Conservation (phyloP, 129 eudicot species). For the Cynara cardunculus region DNA sequence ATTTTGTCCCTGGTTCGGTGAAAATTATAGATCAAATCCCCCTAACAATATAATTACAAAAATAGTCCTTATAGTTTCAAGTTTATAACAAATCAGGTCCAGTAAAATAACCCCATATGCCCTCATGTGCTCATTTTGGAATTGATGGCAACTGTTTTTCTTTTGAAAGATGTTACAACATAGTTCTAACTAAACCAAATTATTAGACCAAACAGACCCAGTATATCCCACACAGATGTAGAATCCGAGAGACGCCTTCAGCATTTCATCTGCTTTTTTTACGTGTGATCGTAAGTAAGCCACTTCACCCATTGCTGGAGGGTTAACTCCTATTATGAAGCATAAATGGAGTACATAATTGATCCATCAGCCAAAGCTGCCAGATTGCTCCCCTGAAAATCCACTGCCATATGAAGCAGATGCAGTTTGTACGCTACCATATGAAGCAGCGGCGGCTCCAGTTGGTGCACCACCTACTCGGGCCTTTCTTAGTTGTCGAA, state of each 20-base stretch:
- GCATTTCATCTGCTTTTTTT: not conserved
- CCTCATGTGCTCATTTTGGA: too few relatives aligned
- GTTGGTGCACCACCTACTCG: constrained; percentile 42
- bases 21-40: too few relatives aligned
- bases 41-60: too few relatives aligned
- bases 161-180: not conserved
- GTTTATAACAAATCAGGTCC: too few relatives aligned
- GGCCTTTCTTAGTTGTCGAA: constrained; percentile 76
- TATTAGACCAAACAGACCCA: not conserved
- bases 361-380: constrained; percentile 50
- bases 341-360: not conserved
- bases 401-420: constrained; percentile 92
- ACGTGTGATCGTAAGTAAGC: not conserved
- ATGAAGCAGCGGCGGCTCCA: constrained; percentile 49
- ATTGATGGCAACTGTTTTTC: not conserved
- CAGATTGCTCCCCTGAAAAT: constrained; percentile 80
- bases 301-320: not conserved
- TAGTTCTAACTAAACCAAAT: not conserved
- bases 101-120: too few relatives aligned
- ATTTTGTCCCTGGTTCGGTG: too few relatives aligned
- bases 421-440: constrained; percentile 74
- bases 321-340: not conserved
- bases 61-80: too few relatives aligned
- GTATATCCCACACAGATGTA: not conserved
- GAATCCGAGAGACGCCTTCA: not conserved